Evolutionary conservation across 1,139 yeast genomes (phyloP), one percentile per base, ranked within the genome.

Genomic region (Arxiozyma bovina): DNA sequence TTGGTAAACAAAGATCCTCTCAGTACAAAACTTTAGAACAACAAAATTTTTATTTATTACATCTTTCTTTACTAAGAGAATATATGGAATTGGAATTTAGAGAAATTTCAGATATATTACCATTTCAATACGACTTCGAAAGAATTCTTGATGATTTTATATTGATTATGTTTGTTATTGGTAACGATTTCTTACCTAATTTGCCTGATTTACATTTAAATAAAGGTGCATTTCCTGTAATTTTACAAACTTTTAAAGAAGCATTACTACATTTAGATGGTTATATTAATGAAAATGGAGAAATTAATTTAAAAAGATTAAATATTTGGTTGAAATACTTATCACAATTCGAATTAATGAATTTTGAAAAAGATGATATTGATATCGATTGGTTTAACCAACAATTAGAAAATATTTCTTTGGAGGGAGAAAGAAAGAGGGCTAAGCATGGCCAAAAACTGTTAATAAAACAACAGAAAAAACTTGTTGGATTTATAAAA

Each of bases 181-280:
- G 99, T 64, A 94, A 94, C 68, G 99, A 94, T 78, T 94, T 94
- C 81, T 79, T 94, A 66, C 99, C 99, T n/a, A 89, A 93, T 68
- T 78, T 94, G 63, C 99, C 99, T 1, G 96, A 91, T 69, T 76
- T 94, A 65, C 90, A 88, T 70, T 80, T 94, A 63, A 91, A 90
- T 67, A 93, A 91, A 64, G 98, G 98, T 63, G 99, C 99, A 0
- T 86, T 94, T 74, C 96, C 98, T 17, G 79, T 90, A 45, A 78
- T 94, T 64, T 76, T 93, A 62, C 87, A 85, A 60, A 86, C 96
- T 17, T 93, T 94, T 74, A 93, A 90, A 67, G 84, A 84, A 64
- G 82, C 91, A 23, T 76, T 93, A 65, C 78, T 79, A 61, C 79
- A 79, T 57, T 74, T 83, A 55, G 96, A 88, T 68, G 96, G 96